Base-by-base conservation (phyloP, 441 rosid genomes). In the Pelargonium citronellum region DNA sequence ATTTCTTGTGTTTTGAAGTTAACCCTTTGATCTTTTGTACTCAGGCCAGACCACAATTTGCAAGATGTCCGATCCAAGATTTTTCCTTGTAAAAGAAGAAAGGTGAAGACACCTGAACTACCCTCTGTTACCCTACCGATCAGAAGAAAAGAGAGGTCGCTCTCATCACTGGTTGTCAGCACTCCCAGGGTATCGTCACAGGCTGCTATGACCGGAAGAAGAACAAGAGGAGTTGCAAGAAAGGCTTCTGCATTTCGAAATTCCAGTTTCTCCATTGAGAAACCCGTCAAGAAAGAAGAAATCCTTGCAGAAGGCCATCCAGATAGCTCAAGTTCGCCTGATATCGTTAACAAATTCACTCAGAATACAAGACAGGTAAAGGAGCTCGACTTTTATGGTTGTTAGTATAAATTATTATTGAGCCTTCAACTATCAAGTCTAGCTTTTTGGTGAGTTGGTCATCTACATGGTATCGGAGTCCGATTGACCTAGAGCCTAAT, bases 101-200 rank as follows among this genome's bases (percentile, higher is more conserved):
- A 80, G 65, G 83, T 79, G 49, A 76, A 72, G 73, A 80, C 80
- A 49, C 78, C 84, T 63, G 86, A 75, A 70, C 65, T 76, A 46
- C 78, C 87, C 44, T 77, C 85, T 0, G 74, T 78, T 71, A 39
- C 83, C 66, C 71, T 87, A 71, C 84, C 85, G 44, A 77, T 81
- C 66, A 83, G 83, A 80, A 88, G 91, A 78, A 89, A 89, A 78
- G 94, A 89, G 80, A 83, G 91, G 77, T 89, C 94, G 15, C 84
- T 89, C 71, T 87, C 91, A 37, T 84, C 87, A 11, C 79, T 89
- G 86, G 94, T 87, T 24, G 90, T 89, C 68, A 81, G 71, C 68
- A 77, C 88, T 67, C 91, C 94, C 13, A 84, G 81, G 72, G 86
- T 85, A 66, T 83, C 86, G 71, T 71, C 83, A 62, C 83, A 81